Percentiles rank a stretch among this genome's conserved stretches.
Conservation (phyloP, 2,329 filamentous ascomycete species). For the Fusarium decemcellulare region DNA sequence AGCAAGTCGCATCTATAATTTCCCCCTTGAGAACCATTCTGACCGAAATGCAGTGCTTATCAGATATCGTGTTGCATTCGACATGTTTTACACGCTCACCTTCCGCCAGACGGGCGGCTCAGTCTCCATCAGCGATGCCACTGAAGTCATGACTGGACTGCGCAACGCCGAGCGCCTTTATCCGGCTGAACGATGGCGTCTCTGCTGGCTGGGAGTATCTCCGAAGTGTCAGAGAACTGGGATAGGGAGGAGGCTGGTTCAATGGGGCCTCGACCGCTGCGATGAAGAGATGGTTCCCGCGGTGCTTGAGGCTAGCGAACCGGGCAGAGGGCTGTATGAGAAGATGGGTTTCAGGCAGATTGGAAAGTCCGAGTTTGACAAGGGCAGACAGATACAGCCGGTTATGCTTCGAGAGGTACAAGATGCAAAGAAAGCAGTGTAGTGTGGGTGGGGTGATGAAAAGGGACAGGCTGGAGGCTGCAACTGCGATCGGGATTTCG, state of each 20-base stretch:
- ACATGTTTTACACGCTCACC: background rate
- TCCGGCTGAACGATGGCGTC: constrained; percentile 25
- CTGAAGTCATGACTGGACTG: background rate
- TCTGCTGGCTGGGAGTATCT: constrained; percentile 19
- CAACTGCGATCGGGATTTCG: no score
- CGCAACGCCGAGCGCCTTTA: constrained; percentile 3
- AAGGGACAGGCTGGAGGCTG: no score
- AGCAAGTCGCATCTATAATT: background rate
- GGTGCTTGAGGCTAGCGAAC: constrained; percentile 16
- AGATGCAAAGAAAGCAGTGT: background rate
- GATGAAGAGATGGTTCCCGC: constrained; percentile 26
- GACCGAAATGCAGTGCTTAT: background rate
- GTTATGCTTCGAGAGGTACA: constrained; percentile 21
- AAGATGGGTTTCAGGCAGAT: constrained; percentile 24
- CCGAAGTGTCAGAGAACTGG: constrained; percentile 27
- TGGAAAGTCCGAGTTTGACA: background rate
- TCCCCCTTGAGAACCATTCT: no score
- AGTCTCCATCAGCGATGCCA: background rate
- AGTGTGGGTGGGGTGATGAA: background rate
- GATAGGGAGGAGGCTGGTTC: constrained; percentile 17
- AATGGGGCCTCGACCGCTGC: constrained; percentile 31
- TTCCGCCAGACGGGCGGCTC: background rate
- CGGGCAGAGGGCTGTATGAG: constrained; percentile 15
- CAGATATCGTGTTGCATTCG: constrained; percentile 1
- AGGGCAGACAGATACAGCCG: constrained; percentile 1